phyloP scores from a whole-genome alignment of 192 early-diverging fungal species.

The Phycomyces nitens region DNA sequence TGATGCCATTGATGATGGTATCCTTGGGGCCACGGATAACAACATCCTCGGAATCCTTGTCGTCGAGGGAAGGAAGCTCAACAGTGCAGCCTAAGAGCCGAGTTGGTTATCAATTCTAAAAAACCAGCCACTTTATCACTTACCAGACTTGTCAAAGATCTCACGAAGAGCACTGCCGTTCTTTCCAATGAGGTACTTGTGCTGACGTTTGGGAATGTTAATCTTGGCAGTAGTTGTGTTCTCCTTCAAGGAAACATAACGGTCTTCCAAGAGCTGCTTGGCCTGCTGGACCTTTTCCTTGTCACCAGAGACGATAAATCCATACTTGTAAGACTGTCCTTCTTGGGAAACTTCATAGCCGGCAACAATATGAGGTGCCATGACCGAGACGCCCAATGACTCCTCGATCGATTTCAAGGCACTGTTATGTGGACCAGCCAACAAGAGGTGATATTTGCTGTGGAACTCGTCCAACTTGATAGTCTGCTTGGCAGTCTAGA shows the following conservation, averaged over 20 bases:
- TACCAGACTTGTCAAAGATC: conserved; percentile 75
- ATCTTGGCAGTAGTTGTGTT: conserved; percentile 63
- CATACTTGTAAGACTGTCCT: conserved; percentile 47
- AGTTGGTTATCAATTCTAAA: too few species aligned
- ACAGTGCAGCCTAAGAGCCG: conserved; percentile 74
- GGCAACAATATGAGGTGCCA: conserved; percentile 65
- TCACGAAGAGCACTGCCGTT: conserved; percentile 77
- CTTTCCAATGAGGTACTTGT: conserved; percentile 85
- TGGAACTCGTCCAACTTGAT: conserved; percentile 67
- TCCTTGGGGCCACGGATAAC: conserved; percentile 75
- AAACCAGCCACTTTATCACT: neutral
- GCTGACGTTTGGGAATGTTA: conserved; percentile 86
- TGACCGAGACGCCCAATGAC: conserved; percentile 69
- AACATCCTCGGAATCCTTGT: conserved; percentile 71
- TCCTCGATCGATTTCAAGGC: conserved; percentile 54
- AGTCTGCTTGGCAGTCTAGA: conserved; percentile 62
- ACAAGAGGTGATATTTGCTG: conserved; percentile 74
- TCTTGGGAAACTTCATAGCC: conserved; percentile 30
- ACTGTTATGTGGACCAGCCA: conserved; percentile 72
- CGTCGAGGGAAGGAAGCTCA: conserved; percentile 67
- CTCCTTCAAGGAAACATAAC: conserved; percentile 60
- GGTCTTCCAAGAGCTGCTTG: conserved; percentile 54
- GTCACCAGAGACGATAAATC: conserved; percentile 78
- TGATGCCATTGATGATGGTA: conserved; percentile 67
- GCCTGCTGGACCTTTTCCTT: conserved; percentile 65